Conservation (phyloP, 352 stramenopile species). For the Pythium grandisporangium region DNA sequence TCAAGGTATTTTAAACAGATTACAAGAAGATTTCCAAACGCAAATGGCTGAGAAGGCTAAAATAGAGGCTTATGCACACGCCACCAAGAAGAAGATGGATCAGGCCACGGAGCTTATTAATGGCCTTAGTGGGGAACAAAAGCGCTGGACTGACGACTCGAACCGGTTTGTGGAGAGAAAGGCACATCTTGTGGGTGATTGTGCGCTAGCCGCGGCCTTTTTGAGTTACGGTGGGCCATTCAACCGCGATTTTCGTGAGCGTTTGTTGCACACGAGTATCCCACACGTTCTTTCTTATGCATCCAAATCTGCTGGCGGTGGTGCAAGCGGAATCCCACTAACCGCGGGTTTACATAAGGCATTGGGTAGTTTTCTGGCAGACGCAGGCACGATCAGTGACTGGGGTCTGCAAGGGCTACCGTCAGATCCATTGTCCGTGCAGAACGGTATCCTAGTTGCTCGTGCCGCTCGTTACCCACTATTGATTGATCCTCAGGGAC, state of each 20-base stretch:
- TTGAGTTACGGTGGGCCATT: slow-evolving; percentile 88
- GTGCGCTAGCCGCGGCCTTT: slow-evolving; percentile 79
- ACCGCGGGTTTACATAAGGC: slow-evolving; percentile 49
- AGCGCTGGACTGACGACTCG: slow-evolving; percentile 85
- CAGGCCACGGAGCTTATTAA: slow-evolving; percentile 84
- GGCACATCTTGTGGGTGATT: slow-evolving; percentile 79
- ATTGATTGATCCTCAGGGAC: slow-evolving; percentile 87
- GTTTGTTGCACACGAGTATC: slow-evolving; percentile 51
- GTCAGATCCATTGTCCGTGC: slow-evolving; percentile 82
- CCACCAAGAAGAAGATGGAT: slow-evolving; percentile 87
- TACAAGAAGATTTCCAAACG: slow-evolving; percentile 85
- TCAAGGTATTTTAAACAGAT: slow-evolving; percentile 40
- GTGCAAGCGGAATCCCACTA: slow-evolving; percentile 51
- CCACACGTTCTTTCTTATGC: slow-evolving; percentile 63
- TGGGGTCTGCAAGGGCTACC: slow-evolving; percentile 86
- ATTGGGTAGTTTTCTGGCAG: slow-evolving; percentile 65
- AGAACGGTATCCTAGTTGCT: slow-evolving; percentile 88
- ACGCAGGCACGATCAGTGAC: slow-evolving; percentile 74
- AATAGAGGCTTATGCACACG: slow-evolving; percentile 79
- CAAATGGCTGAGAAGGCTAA: slow-evolving; percentile 84
- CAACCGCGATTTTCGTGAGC: slow-evolving; percentile 75
- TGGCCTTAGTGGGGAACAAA: slow-evolving; percentile 72
- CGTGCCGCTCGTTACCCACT: slow-evolving; percentile 69
- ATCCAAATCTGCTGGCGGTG: too few relatives aligned
- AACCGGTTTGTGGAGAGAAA: slow-evolving; percentile 81